Evolutionary conservation across 2,329 filamentous ascomycete species (phyloP), one percentile per base, ranked within the genome.

Genomic region (Penicillium sp.): DNA sequence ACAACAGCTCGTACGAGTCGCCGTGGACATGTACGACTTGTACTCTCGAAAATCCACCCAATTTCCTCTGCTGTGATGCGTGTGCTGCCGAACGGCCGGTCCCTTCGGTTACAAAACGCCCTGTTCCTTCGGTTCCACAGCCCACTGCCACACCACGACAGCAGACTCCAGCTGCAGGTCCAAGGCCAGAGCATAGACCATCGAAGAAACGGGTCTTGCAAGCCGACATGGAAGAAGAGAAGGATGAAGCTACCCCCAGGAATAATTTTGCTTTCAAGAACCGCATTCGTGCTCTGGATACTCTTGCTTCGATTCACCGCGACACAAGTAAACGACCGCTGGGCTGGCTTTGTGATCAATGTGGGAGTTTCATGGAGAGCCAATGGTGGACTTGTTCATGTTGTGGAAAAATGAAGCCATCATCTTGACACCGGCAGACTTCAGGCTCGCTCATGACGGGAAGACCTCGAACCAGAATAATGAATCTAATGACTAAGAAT

Each of bases 301-400:
- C 70, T 0, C 66, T 80, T 3, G 67, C 71, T 14, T 66, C 66
- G 6, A 65, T 79, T 31, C 74, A 81, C 39, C 74, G 75, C 22
- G 77, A 77, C 24, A 73, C 73, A n/a, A 75, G 75, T 19, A 77
- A 76, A 40, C 74, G 80, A 47, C 79, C 82, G 2, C 66, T 86
- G 19, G 85, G 85, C 1, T 88, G 86, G 86, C 76, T 81, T 55
- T 89, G 86, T 69, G 66, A 77, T 53, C 73, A 75, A 6, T 89
- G 86, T 60, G 83, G 84, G 6, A 80, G 81, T 0, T 88, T 86
- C 60, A 88, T 87, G 84, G 86, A 88, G 70, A 80, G 79, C 19
- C 75, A 85, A 65, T 88, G 85, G 85, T 88, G 85, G 85, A 87
- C 84, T 4, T 88, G 86, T 65, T 81, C 82, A 14, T 76, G 77